Evolutionary conservation across 2,329 filamentous ascomycete genomes (phyloP), one percentile per base, ranked within the genome.

Genomic region (Juglanconis juglandina): DNA sequence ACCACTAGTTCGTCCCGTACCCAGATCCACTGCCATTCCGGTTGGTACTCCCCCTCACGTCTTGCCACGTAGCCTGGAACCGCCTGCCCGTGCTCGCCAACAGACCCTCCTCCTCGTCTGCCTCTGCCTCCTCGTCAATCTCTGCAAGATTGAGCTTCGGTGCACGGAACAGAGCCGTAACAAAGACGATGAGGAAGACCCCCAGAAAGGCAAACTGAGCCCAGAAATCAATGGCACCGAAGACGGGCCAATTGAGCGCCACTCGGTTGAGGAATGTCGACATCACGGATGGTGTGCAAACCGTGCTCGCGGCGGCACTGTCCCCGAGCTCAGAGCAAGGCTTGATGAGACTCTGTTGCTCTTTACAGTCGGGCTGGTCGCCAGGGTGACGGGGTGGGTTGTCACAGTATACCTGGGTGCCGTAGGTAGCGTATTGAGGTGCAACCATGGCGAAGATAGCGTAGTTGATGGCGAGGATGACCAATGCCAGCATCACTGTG

Each of bases 141-240:
- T 93, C 87, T 50, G 85, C 83, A 59, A 94, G 80, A 67, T 94
- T 86, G 41, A 96, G 75, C 69, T 83, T 87, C 0, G 94, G 93
- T 1, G 92, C 87, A 47, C 89, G 87, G 81, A 98, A 88, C 0
- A 97, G 76, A 3, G 90, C 86, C 0, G 90, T 89, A 30, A 92
- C 61, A 67, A 96, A 90, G 11, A 96, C 87, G 58, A 96, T 76
- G 9, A 96, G 73, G 74, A 96, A 97, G 24, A 97, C 81, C 39
- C 76, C 89, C 48, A 99, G 76, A 77, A 99, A 98, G 11, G 84
- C 90, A 71, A 97, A 98, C 69, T 99, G 95, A 0, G 92, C 91
- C 92, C 93, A 99, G 74, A 98, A 99, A 66, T 91, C 85, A n/a
- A 98, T 78, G 10, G 89, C 87, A 10, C 95, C 95, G 70, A 99